phyloP scores from a whole-genome alignment of 257 asterid species.

The Solanum chaucha region DNA sequence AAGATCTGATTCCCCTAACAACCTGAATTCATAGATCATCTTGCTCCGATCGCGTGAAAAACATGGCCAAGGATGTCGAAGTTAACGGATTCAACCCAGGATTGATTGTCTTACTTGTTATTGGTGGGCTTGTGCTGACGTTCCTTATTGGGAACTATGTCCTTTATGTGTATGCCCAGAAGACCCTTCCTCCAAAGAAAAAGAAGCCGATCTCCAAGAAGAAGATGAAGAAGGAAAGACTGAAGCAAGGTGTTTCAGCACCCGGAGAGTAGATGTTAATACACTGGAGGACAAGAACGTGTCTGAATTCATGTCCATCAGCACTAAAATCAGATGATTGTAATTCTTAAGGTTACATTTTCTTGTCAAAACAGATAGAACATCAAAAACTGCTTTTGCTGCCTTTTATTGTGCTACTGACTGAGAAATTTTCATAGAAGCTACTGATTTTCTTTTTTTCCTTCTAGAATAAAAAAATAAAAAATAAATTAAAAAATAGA shows the following conservation, averaged over 20 bases:
- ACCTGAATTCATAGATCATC: background rate
- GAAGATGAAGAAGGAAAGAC: conserved; percentile 62
- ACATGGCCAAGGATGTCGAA: conserved; percentile 28
- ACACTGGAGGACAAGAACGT: background rate
- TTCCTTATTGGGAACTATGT: conserved; percentile 69
- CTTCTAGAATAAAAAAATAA: background rate
- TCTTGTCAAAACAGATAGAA: background rate
- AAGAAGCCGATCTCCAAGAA: conserved; percentile 89
- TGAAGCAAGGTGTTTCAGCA: conserved; percentile 41
- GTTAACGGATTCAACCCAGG: conserved; percentile 75
- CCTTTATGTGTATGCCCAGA: conserved; percentile 69
- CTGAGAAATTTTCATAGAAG: background rate
- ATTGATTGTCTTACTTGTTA: conserved; percentile 54
- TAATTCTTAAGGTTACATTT: background rate
- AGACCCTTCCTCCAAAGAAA: conserved; percentile 69
- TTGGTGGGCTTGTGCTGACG: conserved; percentile 51
- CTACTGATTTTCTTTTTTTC: background rate
- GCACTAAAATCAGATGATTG: background rate
- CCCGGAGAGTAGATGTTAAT: conserved; percentile 58
- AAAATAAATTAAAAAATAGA: no score
- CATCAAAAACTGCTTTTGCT: background rate
- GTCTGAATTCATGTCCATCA: background rate
- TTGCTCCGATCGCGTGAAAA: conserved; percentile 1
- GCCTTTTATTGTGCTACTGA: background rate
- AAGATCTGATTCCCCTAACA: background rate